Percentiles rank a stretch among this genome's conserved stretches.
These are phyloP conservation scores for Colletotrichum sp. DNA, from an alignment of 2,329 filamentous ascomycete species.

Conservation along the genomic window DNA sequence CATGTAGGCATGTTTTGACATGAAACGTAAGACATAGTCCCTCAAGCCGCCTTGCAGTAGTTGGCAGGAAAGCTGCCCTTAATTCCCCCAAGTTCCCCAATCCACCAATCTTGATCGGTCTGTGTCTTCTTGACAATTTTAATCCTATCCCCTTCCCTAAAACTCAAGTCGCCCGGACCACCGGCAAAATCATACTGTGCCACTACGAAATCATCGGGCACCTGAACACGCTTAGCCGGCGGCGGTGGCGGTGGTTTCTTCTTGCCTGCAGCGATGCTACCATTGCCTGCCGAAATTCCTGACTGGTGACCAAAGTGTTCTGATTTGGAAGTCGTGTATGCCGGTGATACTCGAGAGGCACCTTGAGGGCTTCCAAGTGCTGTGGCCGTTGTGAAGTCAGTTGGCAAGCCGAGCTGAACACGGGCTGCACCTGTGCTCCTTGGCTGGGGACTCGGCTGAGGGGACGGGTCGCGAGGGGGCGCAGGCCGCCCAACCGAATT, in stretches of 20 bases:
- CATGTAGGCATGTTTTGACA: background rate
- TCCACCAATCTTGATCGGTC: slow-evolving; percentile 88
- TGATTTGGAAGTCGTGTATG: slow-evolving; percentile 16
- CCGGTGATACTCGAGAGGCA: slow-evolving; percentile 30
- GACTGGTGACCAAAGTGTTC: slow-evolving; percentile 35
- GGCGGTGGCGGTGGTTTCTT: slow-evolving; percentile 82
- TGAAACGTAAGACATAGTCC: background rate
- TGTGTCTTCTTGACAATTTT: slow-evolving; percentile 78
- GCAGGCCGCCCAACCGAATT: slow-evolving; percentile 27
- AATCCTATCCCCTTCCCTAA: slow-evolving; percentile 79
- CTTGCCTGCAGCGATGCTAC: slow-evolving; percentile 44
- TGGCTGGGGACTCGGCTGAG: slow-evolving; percentile 32
- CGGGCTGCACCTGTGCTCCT: slow-evolving; percentile 30
- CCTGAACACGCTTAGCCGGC: slow-evolving; percentile 62
- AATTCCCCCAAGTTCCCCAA: slow-evolving; percentile 73
- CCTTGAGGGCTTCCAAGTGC: slow-evolving; percentile 38
- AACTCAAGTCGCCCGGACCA: slow-evolving; percentile 75
- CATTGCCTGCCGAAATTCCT: slow-evolving; percentile 24
- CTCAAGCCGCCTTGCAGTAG: slow-evolving; percentile 63
- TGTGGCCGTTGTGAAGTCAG: slow-evolving; percentile 50
- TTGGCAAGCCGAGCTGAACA: slow-evolving; percentile 38
- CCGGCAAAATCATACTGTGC: slow-evolving; percentile 79
- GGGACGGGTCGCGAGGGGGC: slow-evolving; percentile 17
- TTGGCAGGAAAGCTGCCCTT: slow-evolving; percentile 83
- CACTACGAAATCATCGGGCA: slow-evolving; percentile 62